Base-by-base conservation (phyloP, 2,329 filamentous ascomycete species). In the Alternaria alternata region DNA sequence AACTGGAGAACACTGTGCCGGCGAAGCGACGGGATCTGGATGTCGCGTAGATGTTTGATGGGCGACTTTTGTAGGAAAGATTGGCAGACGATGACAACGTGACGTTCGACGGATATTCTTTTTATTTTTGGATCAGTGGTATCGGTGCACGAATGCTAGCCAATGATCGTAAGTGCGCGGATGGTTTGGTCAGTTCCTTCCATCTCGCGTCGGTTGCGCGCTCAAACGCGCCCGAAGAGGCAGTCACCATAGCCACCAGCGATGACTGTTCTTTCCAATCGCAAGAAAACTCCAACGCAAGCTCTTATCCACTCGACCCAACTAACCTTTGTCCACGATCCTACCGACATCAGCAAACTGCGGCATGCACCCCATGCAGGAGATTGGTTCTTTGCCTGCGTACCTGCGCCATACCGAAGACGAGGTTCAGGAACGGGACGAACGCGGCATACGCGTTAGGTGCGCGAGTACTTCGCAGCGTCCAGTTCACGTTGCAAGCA, bases 21-120 rank as follows among this genome's bases (percentile, higher is more conserved):
- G 39, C 53, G 48, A 61, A 58, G 58, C 61, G 61, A 63, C 20
- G 11, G 53, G 6, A 63, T 57, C 61, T 63, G 48, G 55, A 59
- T 42, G 44, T 48, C 46, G 51, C 18, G 56, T 52, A 34, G 30
- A 56, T 52, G 44, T 51, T 52, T 43, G 48, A 58, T 26, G n/a
- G 24, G n/a, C n/a, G 34, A 36, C 38, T 46, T 41, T 20, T 18
- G 7, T n/a, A 16, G 34, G 26, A 12, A 51, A 53, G 48, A 58
- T 58, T 47, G 41, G 55, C 48, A 38, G 30, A 9, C 16, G 24
- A 22, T 12, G 38, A 24, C 30, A 57, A 57, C 39, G 47, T 57
- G 54, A 57, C 48, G 46, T 44, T 57, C 39, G 28, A 39, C 30
- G 39, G 28, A n/a, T 2, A 34, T 47, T 49, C 30, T 26, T 51